Conservation (phyloP, 208 protist species). For the Acanthamoeba castellanii region DNA sequence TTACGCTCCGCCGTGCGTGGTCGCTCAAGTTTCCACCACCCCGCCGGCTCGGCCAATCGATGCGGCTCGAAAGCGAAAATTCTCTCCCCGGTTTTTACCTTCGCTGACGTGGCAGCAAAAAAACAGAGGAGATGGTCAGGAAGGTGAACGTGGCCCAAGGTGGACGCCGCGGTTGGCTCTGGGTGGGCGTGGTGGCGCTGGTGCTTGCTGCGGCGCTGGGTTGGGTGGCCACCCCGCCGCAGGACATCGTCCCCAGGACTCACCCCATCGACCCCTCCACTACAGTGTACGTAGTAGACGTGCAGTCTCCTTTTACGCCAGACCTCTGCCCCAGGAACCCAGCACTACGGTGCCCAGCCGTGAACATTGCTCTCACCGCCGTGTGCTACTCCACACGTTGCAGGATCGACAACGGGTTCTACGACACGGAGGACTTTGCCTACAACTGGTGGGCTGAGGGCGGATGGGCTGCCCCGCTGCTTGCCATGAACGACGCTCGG, state of each 20-base stretch:
- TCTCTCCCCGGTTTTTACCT: neutral
- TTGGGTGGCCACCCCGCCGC: neutral
- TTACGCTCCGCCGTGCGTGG: too few relatives aligned
- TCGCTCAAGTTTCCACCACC: neutral
- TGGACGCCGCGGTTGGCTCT: neutral
- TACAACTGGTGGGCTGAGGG: slow-evolving; percentile 10
- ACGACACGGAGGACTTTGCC: slow-evolving; percentile 16
- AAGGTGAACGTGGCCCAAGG: neutral
- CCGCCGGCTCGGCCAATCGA: neutral
- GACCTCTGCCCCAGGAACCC: too few relatives aligned
- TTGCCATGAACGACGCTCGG: slow-evolving; percentile 21
- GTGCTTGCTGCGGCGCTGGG: neutral
- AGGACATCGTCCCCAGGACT: neutral
- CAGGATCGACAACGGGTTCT: slow-evolving; percentile 56
- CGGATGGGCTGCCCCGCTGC: neutral
- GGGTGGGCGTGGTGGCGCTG: neutral
- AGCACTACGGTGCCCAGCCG: too few relatives aligned
- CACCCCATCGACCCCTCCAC: neutral
- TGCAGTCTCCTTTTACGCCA: too few relatives aligned
- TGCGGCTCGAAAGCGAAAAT: too few relatives aligned
- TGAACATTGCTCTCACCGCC: neutral
- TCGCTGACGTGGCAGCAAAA: neutral
- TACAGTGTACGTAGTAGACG: neutral
- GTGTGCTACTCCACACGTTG: neutral
- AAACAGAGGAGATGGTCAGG: neutral